A percentile compares a stretch with the other conserved stretches of the same genome.
phyloP scores from a whole-genome alignment of 176 grass and related monocot genomes.

The Eleusine indica region DNA sequence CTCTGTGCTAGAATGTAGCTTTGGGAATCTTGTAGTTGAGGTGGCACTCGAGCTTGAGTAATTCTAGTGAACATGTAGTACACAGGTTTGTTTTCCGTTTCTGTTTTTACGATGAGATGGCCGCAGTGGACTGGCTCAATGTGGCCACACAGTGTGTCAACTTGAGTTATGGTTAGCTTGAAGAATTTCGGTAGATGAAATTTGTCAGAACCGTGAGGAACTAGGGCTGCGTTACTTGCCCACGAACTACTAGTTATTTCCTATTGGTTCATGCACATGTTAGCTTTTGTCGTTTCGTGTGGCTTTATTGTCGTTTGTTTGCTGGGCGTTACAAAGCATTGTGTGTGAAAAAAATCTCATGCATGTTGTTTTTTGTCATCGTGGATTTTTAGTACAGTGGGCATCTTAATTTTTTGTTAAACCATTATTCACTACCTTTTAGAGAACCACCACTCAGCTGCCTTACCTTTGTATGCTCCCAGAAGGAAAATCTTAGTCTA shows the following conservation, averaged over 20 bases:
- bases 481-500: not conserved
- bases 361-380: not conserved
- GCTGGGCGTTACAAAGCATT: not conserved
- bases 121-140: not conserved
- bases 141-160: not conserved
- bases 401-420: not conserved
- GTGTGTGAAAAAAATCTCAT: not conserved
- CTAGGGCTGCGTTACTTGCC: not conserved
- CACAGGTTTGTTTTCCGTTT: not conserved
- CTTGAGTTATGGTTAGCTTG: slow-evolving; percentile 3
- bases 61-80: not conserved
- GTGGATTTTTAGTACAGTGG: not conserved
- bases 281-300: not conserved
- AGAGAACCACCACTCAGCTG: not conserved
- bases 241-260: not conserved
- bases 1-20: not conserved
- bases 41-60: not conserved
- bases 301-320: not conserved
- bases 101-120: not conserved
- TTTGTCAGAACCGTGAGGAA: not conserved
- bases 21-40: not conserved
- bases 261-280: not conserved
- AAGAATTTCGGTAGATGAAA: not conserved
- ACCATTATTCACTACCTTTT: slow-evolving; percentile 7
- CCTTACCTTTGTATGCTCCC: not conserved